Evolutionary conservation across 108 stramenopile genomes (phyloP).

Genomic region (Nitzschia putrida): DNA sequence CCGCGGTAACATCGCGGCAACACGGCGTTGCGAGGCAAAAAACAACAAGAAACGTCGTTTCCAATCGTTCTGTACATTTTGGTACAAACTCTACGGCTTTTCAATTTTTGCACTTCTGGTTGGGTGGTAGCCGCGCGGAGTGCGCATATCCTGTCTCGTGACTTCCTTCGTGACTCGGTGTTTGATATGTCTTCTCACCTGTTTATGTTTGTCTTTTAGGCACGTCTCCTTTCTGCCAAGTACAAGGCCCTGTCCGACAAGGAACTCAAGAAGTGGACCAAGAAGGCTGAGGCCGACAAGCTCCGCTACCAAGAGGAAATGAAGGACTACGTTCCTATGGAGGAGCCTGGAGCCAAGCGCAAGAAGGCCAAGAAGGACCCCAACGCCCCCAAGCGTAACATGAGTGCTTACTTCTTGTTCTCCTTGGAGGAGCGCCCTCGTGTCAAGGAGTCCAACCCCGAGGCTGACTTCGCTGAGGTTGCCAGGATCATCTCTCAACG

Average conservation of each 20-base stretch:
- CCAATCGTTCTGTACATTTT: slow-evolving; percentile 17
- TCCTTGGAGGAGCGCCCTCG: slow-evolving; percentile 60
- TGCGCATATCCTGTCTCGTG: no score
- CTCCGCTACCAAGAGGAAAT: slow-evolving; percentile 83
- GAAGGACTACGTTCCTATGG: slow-evolving; percentile 76
- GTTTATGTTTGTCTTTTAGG: slow-evolving; percentile 19
- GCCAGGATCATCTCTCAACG: slow-evolving; percentile 66
- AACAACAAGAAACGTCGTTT: background rate
- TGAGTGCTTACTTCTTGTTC: slow-evolving; percentile 79
- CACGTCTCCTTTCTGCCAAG: slow-evolving; percentile 63
- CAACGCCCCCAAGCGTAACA: slow-evolving; percentile 77
- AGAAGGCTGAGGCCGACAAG: slow-evolving; percentile 81
- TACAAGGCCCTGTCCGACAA: slow-evolving; percentile 71
- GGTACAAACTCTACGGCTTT: slow-evolving; percentile 33
- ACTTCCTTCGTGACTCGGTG: no score
- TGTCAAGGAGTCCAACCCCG: slow-evolving; percentile 76
- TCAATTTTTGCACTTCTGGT: background rate
- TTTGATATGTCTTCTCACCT: no score
- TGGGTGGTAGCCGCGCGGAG: no score
- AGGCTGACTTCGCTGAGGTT: slow-evolving; percentile 71
- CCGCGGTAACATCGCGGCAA: slow-evolving; percentile 23
- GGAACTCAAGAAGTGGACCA: slow-evolving; percentile 78
- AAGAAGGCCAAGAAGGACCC: slow-evolving; percentile 74
- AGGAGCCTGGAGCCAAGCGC: slow-evolving; percentile 49
- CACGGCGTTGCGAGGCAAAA: slow-evolving; percentile 17